Percentiles rank a stretch among this genome's conserved stretches.
phyloP scores from a whole-genome alignment of 23 red algal species.

The Cyanidiococcus yangmingshanensis region DNA sequence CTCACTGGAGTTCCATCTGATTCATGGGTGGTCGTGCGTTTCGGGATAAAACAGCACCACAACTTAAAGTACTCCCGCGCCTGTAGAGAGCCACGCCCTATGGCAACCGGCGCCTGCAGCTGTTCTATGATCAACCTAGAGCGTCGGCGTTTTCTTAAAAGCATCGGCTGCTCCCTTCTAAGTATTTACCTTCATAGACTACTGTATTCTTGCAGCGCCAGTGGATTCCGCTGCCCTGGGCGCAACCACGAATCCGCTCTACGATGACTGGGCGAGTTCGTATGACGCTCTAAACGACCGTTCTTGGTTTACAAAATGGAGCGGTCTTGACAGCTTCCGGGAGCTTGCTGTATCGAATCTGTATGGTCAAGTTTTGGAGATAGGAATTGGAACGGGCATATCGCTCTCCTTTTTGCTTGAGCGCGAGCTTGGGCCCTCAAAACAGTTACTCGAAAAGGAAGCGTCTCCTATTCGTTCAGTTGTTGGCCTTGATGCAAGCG shows the following conservation, averaged over 20 bases:
- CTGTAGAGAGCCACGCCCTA: too few relatives aligned
- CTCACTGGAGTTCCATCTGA: too few relatives aligned
- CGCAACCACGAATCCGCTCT: not conserved
- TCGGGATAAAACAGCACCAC: too few relatives aligned
- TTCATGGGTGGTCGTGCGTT: too few relatives aligned
- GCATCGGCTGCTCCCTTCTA: not conserved
- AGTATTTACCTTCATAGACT: not conserved
- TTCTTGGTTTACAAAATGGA: not conserved
- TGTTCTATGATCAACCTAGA: too few relatives aligned
- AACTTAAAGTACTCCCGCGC: too few relatives aligned
- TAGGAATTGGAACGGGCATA: constrained; percentile 5
- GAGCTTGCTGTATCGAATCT: not conserved
- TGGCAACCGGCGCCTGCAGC: too few relatives aligned
- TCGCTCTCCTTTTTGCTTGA: not conserved
- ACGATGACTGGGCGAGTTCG: not conserved
- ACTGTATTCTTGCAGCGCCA: not conserved
- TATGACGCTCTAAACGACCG: not conserved
- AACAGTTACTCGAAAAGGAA: not conserved
- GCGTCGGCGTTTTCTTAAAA: not conserved
- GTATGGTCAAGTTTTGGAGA: not conserved
- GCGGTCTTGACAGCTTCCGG: not conserved
- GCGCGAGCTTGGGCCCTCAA: not conserved
- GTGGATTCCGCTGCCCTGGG: not conserved
- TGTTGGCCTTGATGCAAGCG: constrained; percentile 5
- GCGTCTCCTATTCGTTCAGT: not conserved